Conservation (phyloP, 495 filamentous ascomycete genomes). For the Tuber magnatum region DNA sequence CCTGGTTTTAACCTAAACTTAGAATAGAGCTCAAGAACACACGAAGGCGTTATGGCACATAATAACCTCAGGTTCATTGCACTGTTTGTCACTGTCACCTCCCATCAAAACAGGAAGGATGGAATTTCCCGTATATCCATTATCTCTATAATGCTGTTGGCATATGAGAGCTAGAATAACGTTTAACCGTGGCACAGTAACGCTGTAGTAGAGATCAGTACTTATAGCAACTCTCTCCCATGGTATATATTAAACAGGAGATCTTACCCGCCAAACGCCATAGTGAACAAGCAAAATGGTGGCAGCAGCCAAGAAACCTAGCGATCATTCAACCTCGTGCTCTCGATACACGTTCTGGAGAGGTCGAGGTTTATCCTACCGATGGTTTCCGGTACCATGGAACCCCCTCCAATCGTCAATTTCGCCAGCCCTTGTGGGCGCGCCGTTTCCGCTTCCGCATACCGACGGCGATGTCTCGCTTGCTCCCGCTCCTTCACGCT, state of each 20-base stretch:
- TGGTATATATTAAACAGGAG: conserved; percentile 29
- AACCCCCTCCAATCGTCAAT: conserved; percentile 55
- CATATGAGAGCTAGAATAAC: conserved; percentile 73
- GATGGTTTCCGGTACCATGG: conserved; percentile 69
- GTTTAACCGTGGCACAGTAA: conserved; percentile 27
- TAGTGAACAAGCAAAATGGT: conserved; percentile 65
- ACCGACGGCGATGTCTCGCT: conserved; percentile 19
- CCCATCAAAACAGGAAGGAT: conserved; percentile 60
- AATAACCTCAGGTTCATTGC: conserved; percentile 46
- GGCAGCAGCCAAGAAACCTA: conserved; percentile 80
- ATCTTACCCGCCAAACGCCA: conserved; percentile 74
- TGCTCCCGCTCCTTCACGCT: neutral
- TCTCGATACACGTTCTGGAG: neutral
- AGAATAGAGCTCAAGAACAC: neutral
- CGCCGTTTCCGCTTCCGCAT: neutral
- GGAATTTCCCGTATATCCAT: conserved; percentile 45
- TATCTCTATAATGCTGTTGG: conserved; percentile 64
- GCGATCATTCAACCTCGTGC: conserved; percentile 14
- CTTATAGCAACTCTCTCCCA: neutral
- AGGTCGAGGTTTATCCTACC: conserved; percentile 45
- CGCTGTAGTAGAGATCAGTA: conserved; percentile 16
- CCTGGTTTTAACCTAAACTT: conserved; percentile 42
- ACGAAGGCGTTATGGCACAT: neutral
- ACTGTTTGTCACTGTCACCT: conserved; percentile 60
- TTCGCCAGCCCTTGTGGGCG: conserved; percentile 19